Percentiles rank a stretch among this genome's conserved stretches.
These are phyloP conservation scores for Grosmannia huntii DNA, from an alignment of 2,329 filamentous ascomycete genomes.

Conservation along the genomic window DNA sequence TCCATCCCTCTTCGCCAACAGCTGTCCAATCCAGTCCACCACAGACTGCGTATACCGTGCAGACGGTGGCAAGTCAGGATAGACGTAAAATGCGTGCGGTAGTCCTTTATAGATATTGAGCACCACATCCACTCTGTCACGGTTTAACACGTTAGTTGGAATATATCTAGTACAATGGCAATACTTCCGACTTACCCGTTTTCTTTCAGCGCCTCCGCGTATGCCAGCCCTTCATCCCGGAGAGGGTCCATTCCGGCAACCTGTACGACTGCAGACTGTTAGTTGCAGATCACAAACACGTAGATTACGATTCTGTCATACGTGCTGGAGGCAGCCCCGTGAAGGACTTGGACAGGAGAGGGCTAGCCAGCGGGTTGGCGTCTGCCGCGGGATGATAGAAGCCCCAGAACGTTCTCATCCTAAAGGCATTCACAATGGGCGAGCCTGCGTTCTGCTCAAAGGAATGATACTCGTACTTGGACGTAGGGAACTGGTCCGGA, in stretches of 20 bases:
- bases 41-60: neutral
- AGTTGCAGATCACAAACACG: neutral
- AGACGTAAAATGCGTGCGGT: neutral
- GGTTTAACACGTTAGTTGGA: neutral
- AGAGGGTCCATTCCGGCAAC: slow-evolving; percentile 1
- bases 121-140: neutral
- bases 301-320: neutral
- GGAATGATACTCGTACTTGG: slow-evolving; percentile 8
- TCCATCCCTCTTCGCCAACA: neutral
- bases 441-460: slow-evolving; percentile 10
- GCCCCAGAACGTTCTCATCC: slow-evolving; percentile 13
- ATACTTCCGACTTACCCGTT: neutral
- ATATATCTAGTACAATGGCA: neutral
- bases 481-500: slow-evolving; percentile 6
- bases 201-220: neutral
- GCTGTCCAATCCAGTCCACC: neutral
- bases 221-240: neutral
- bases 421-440: slow-evolving; percentile 9
- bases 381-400: slow-evolving; percentile 8
- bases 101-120: neutral
- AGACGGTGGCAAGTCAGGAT: neutral
- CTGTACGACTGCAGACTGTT: neutral
- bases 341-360: slow-evolving; percentile 9
- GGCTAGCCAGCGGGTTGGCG: slow-evolving; percentile 5
- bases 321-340: slow-evolving; percentile 11